Evolutionary conservation across 345 rosid genomes (phyloP).

Genomic region (Linum trigynum): DNA sequence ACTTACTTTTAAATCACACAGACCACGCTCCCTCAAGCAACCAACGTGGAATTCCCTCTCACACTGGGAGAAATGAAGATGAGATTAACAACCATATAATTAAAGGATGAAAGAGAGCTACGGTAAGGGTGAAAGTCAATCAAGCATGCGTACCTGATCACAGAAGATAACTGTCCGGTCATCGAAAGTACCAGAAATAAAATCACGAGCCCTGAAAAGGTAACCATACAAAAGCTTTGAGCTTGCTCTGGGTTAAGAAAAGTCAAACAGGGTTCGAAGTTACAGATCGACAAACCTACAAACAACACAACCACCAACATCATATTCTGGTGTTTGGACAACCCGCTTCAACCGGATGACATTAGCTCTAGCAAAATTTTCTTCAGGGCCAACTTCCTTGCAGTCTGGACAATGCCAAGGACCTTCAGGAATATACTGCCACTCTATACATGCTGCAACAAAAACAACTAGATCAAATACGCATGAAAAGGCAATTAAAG

Average conservation of each 20-base stretch:
- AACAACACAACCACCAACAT: conserved; percentile 83
- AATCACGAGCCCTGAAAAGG: conserved; percentile 63
- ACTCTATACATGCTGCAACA: conserved; percentile 75
- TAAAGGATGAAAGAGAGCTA: neutral
- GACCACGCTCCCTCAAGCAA: conserved; percentile 65
- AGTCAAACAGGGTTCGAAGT: neutral
- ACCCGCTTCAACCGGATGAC: conserved; percentile 52
- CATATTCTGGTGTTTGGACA: conserved; percentile 66
- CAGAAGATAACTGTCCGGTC: conserved; percentile 85
- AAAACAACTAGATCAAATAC: conserved; percentile 19
- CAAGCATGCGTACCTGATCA: conserved; percentile 62
- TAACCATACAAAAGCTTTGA: neutral
- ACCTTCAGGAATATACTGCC: conserved; percentile 49
- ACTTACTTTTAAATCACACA: conserved; percentile 78
- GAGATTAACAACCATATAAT: neutral
- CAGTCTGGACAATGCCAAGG: conserved; percentile 80
- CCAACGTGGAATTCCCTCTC: conserved; percentile 81
- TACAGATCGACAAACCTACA: conserved; percentile 57
- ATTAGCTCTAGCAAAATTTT: conserved; percentile 38
- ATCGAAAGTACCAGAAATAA: conserved; percentile 55
- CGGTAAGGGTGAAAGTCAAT: conserved; percentile 4
- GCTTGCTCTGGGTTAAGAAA: neutral
- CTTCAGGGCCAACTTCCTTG: conserved; percentile 34
- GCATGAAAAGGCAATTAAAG: conserved; percentile 3
- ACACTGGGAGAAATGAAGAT: conserved; percentile 37